A percentile compares a stretch with the other conserved stretches of the same genome.
Conservation (phyloP, 2,329 filamentous ascomycete species). For the Exophiala lecanii-corni region DNA sequence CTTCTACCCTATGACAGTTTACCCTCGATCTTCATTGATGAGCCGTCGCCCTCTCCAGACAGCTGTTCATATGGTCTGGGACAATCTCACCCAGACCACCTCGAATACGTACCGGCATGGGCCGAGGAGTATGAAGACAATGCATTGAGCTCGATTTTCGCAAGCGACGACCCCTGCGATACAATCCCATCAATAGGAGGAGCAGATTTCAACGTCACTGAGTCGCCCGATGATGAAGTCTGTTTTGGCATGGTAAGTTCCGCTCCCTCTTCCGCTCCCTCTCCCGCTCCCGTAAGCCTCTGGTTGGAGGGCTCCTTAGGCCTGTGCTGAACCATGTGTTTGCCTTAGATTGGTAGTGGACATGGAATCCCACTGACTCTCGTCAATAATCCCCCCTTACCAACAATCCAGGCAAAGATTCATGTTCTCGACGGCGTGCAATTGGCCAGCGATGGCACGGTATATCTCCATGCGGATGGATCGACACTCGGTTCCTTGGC, state of each 20-base stretch:
- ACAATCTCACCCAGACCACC: neutral
- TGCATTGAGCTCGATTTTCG: neutral
- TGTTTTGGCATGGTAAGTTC: slow-evolving; percentile 14
- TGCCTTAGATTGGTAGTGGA: slow-evolving; percentile 1
- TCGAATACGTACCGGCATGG: neutral
- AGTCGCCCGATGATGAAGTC: too few relatives aligned
- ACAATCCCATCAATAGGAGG: neutral
- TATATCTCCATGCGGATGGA: neutral
- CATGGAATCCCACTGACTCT: neutral
- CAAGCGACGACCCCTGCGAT: neutral
- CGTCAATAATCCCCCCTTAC: neutral
- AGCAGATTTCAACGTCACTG: neutral
- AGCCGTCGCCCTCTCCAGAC: neutral
- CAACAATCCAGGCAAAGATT: slow-evolving; percentile 1
- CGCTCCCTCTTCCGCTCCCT: neutral
- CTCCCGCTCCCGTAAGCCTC: too few relatives aligned
- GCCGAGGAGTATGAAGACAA: neutral
- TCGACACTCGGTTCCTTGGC: neutral
- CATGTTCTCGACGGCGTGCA: slow-evolving; percentile 2
- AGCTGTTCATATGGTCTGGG: neutral
- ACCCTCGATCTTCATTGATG: neutral
- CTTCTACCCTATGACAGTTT: neutral
- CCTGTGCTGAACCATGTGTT: slow-evolving; percentile 1
- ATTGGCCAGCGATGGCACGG: neutral
- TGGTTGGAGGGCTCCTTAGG: neutral